Evolutionary conservation across 345 rosid species (phyloP), one percentile per base, ranked within the genome.

Genomic region (Gossypium raimondii): DNA sequence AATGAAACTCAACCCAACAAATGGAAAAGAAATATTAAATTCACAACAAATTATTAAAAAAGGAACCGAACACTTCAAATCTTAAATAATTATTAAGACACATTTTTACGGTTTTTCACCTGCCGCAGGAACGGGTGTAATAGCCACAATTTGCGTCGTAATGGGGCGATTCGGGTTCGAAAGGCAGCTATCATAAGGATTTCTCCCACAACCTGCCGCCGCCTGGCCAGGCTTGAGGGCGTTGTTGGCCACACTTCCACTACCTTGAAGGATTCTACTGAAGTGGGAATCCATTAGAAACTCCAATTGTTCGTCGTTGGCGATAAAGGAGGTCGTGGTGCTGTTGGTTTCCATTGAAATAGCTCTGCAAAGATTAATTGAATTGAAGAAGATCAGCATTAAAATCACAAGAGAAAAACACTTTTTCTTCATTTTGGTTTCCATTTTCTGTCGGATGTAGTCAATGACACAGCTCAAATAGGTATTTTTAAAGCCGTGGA

Each of bases 211-310:
- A 16, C 17, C 10, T 25, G 24, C 16, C 2, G 8, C 44, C 4
- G 44, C 1, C n/a, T 25, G 58, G 27, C 44, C 44, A 2, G 58
- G 7, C 9, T 50, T 50, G 9, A 22, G 24, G 1, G 58, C 4
- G 59, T 50, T 68, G 9, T 17, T 7, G 27, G 18, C 14, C 56
- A 50, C 59, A 25, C 43, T 9, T 68, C 59, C 73, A 29, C 73
- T 14, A 51, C 59, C 11, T 50, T 68, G 73, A 16, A 68, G 73
- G 44, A 68, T 68, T 17, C 59, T 50, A 11, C 64, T 25, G 72
- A 34, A 14, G 25, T 68, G 57, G 16, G 72, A 68, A 24, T 68
- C 72, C 58, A 48, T 68, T 18, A 68, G 58, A 34, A 68, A 68
- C 72, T 68, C 58, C 58, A 48, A 25, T 20, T 25, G 43, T 18